phyloP scores from a whole-genome alignment of 768 basidiomycete species.

The Leccinum pellstonianum region DNA sequence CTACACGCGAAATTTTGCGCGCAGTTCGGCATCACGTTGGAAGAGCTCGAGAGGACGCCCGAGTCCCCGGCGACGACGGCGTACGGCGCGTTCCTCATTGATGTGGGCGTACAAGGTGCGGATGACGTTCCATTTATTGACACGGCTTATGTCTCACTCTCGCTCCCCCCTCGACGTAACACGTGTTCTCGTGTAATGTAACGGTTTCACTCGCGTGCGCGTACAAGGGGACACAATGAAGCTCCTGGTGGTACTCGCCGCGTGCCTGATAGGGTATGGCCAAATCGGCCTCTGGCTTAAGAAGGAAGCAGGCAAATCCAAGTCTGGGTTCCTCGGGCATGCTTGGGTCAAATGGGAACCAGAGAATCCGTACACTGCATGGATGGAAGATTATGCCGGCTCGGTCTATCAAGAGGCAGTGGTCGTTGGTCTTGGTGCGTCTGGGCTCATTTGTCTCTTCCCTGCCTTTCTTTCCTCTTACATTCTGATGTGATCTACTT shows the following conservation, averaged over 20 bases:
- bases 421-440: conserved; percentile 66
- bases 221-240: conserved; percentile 62
- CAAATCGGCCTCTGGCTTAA: conserved; percentile 87
- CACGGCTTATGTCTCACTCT: neutral
- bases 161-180: too few relatives aligned
- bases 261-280: conserved; percentile 89
- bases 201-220: neutral
- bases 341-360: conserved; percentile 52
- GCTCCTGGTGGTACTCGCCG: conserved; percentile 76
- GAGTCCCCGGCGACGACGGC: conserved; percentile 77
- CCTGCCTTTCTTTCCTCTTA: neutral
- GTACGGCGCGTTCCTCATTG: conserved; percentile 84
- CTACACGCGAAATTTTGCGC: conserved; percentile 75
- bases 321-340: neutral
- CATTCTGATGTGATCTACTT: neutral
- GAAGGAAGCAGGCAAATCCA: conserved; percentile 45
- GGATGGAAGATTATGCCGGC: conserved; percentile 82
- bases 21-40: conserved; percentile 61
- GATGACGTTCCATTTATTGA: neutral
- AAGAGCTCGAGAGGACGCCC: conserved; percentile 57
- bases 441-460: neutral
- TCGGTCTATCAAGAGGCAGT: conserved; percentile 72
- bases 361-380: conserved; percentile 71
- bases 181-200: neutral
- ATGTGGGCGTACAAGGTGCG: conserved; percentile 58